These are phyloP conservation scores for Sporothrix pseudoabietina DNA, from an alignment of 2,329 filamentous ascomycete genomes.

Conservation along the genomic window DNA sequence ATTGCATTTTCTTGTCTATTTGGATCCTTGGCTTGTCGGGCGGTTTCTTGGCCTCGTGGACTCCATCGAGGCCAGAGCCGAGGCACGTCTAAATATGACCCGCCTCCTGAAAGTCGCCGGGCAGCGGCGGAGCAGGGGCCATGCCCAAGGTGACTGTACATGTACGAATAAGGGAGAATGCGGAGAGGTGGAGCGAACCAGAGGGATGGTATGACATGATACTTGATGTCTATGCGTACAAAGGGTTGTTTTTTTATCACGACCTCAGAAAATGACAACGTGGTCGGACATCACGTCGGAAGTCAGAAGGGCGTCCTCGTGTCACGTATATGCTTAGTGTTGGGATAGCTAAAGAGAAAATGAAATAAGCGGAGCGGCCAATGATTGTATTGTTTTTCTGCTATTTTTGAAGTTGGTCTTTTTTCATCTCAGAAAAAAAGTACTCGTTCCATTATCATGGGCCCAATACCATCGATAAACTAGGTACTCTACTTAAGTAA, in stretches of 20 bases:
- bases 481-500: too few relatives aligned
- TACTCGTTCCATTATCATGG: background rate
- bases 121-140: background rate
- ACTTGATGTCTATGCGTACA: background rate
- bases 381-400: background rate
- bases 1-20: background rate
- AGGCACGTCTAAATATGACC: background rate
- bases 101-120: background rate
- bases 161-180: background rate
- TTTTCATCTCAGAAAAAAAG: background rate
- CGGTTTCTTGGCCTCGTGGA: conserved; percentile 16
- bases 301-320: background rate
- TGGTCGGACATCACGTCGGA: background rate
- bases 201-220: background rate
- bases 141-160: background rate
- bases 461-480: background rate
- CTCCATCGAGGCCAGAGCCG: background rate
- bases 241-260: background rate
- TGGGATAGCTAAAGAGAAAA: background rate
- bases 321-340: background rate
- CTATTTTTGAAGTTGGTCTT: background rate
- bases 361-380: background rate
- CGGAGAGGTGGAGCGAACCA: background rate
- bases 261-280: background rate
- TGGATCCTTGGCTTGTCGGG: background rate